Base-by-base conservation (phyloP, 2,329 filamentous ascomycete species). In the Verticillium nonalfalfae region DNA sequence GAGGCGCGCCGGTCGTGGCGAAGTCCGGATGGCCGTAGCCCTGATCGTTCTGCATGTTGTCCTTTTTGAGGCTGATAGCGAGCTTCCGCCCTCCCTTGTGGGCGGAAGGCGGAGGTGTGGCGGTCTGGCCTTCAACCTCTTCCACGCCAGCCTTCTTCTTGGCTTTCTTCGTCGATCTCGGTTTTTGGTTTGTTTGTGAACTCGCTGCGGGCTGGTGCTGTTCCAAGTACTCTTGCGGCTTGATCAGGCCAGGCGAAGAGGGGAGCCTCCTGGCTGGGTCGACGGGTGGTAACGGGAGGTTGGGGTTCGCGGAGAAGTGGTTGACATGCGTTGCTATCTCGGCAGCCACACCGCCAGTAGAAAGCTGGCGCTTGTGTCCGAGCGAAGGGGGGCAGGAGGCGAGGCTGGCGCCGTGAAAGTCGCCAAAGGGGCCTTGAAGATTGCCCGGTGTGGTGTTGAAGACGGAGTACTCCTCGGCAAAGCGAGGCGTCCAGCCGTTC, bases 361-460 rank as follows among this genome's bases (percentile, higher is more conserved):
- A 84, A n/a, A 81, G 73, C n/a, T 78, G 73, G 56, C 80, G 78
- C 68, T 83, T 85, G 64, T 81, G 79, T 9, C 45, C 45, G 18
- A 52, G 18, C 7, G 45, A 52, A 26, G 45, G n/a, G 13, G 45
- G n/a, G 45, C 18, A 52, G 18, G 45, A 21, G 45, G 45, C 45
- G 45, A 52, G 45, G 18, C 45, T 26, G 21, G 72, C 66, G 52
- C 1, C 26, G 71, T 63, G 57, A 68, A 80, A 79, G 66, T 82
- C 80, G 65, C 74, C 68, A 69, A 83, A 84, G 14, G 74, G 71
- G 59, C 76, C 80, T 67, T 76, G 77, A 60, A 86, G 75, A 69
- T 85, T 84, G 57, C 83, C 85, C 15, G 85, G 85, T 9, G 85
- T 86, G n/a, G 80, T 76, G 74, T 86, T 85, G 76, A 88, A 87